Evolutionary conservation across 306 rosid genomes (phyloP).

Genomic region (Quercus mongolica): DNA sequence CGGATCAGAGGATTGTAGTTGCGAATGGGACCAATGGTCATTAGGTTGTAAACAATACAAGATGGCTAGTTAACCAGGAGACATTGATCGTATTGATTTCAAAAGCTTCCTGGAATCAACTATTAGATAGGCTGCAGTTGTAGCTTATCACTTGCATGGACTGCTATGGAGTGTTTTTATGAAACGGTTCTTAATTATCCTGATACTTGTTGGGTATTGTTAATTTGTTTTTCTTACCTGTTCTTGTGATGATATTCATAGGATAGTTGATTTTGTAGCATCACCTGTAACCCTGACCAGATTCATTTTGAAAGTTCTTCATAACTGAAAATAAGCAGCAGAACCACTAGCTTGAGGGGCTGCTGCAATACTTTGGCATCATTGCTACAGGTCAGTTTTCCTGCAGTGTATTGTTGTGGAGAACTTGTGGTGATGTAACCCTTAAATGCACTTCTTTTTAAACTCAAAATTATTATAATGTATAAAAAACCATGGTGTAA

Average conservation of each 20-base stretch:
- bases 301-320: neutral
- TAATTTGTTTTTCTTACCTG: neutral
- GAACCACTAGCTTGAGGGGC: neutral
- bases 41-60: neutral
- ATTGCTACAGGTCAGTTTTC: neutral
- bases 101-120: neutral
- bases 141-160: neutral
- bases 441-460: neutral
- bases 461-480: neutral
- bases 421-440: neutral
- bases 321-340: neutral
- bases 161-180: neutral
- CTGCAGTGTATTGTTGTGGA: neutral
- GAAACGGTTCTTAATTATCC: neutral
- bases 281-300: neutral
- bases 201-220: neutral
- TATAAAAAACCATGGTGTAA: neutral
- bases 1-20: neutral
- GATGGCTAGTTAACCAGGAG: neutral
- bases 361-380: neutral
- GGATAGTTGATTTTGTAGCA: neutral
- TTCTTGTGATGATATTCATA: neutral
- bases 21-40: neutral
- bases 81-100: neutral
- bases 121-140: neutral